A percentile compares a stretch with the other conserved stretches of the same genome.
These are phyloP conservation scores for Globisporangium acanthophoron DNA, from an alignment of 352 stramenopile genomes.

Conservation along the genomic window DNA sequence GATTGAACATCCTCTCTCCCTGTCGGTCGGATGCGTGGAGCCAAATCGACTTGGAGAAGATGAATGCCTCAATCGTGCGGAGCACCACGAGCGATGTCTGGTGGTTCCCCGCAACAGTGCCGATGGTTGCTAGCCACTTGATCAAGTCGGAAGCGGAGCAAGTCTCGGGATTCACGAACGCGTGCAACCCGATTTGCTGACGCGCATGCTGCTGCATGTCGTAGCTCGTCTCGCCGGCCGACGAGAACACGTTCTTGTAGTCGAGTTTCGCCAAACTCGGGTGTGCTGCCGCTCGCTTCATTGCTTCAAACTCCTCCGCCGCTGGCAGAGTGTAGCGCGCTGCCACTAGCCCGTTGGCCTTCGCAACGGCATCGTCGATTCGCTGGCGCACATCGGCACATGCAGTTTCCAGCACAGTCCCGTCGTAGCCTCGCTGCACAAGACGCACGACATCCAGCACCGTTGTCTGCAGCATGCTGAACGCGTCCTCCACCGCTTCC, in stretches of 20 bases:
- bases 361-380: background rate
- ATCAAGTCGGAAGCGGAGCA: background rate
- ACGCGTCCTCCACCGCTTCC: conserved; percentile 7
- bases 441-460: background rate
- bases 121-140: conserved; percentile 6
- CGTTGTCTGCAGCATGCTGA: conserved; percentile 14
- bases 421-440: conserved; percentile 9
- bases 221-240: background rate
- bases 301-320: background rate
- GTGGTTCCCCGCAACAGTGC: background rate
- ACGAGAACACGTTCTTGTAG: conserved; percentile 6
- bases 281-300: background rate
- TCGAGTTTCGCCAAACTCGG: background rate
- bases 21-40: background rate
- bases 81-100: conserved; percentile 10
- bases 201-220: background rate
- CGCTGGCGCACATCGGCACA: background rate
- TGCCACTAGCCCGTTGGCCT: background rate
- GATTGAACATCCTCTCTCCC: background rate
- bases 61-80: conserved; percentile 25
- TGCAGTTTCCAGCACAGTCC: background rate
- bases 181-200: background rate
- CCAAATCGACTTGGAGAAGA: conserved; percentile 14
- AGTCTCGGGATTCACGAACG: background rate
- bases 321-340: conserved; percentile 3